Percentiles rank a stretch among this genome's conserved stretches.
Evolutionary conservation across 2,329 filamentous ascomycete species (phyloP).

Genomic region (Sporothrix curviconia): DNA sequence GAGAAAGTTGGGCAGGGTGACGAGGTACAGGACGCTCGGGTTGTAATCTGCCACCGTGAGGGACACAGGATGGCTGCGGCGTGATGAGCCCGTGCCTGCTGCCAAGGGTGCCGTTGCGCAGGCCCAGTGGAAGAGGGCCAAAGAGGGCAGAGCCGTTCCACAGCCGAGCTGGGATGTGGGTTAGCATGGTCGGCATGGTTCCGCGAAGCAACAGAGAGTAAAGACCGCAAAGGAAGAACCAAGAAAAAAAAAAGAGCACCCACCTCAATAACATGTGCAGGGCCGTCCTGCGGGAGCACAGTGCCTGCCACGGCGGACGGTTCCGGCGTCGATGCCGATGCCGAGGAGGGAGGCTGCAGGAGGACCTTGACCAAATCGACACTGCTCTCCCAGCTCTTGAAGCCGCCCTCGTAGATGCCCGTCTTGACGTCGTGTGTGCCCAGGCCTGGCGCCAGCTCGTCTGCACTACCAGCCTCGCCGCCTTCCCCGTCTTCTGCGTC

Average conservation of each 20-base stretch:
- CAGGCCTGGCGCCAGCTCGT: slow-evolving; percentile 43
- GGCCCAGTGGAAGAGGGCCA: slow-evolving; percentile 63
- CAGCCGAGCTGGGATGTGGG: slow-evolving; percentile 77
- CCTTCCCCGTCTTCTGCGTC: slow-evolving; percentile 54
- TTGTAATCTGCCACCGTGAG: slow-evolving; percentile 76
- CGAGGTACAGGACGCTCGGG: slow-evolving; percentile 66
- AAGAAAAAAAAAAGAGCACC: not conserved
- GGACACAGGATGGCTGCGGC: slow-evolving; percentile 34
- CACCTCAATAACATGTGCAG: slow-evolving; percentile 49
- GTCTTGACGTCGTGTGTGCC: slow-evolving; percentile 69
- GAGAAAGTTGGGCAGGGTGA: slow-evolving; percentile 72
- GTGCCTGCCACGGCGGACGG: slow-evolving; percentile 10
- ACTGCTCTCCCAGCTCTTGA: slow-evolving; percentile 87
- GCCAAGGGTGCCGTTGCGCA: slow-evolving; percentile 19
- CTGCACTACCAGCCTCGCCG: slow-evolving; percentile 34
- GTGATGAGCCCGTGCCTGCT: not conserved
- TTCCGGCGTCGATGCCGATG: slow-evolving; percentile 18
- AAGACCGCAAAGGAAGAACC: no score
- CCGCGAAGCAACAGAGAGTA: no score
- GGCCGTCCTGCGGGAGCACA: slow-evolving; percentile 24
- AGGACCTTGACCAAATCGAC: slow-evolving; percentile 70
- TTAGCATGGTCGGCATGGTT: no score
- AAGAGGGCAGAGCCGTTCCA: slow-evolving; percentile 66
- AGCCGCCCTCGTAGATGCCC: slow-evolving; percentile 78
- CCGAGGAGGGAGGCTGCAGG: slow-evolving; percentile 34